Evolutionary conservation across 2,329 filamentous ascomycete species (phyloP).

Genomic region (Epichloe elymi): DNA sequence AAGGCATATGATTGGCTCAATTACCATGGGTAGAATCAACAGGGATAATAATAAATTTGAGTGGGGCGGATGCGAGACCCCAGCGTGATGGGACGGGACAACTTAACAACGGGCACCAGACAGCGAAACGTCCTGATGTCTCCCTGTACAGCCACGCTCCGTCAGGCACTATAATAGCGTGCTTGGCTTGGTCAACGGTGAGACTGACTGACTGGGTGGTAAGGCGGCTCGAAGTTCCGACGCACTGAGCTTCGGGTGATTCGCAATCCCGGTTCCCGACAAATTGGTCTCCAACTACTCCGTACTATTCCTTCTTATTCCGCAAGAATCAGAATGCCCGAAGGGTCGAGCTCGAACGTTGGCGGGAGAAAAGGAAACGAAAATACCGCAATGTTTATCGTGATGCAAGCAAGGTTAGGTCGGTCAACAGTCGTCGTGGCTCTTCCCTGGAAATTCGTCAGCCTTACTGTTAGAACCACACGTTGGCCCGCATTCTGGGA

Average conservation of each 20-base stretch:
- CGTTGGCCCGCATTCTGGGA: neutral
- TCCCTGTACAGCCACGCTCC: neutral
- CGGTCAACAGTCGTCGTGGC: constrained; percentile 3
- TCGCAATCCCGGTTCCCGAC: neutral
- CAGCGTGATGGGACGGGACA: no score
- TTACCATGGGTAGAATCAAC: no score
- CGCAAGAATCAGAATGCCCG: neutral
- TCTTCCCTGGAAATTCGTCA: constrained; percentile 9
- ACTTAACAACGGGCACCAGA: no score
- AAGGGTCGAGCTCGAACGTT: no score
- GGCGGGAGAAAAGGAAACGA: no score
- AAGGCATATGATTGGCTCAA: no score
- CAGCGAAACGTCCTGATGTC: no score
- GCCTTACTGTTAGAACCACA: constrained; percentile 6
- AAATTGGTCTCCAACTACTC: neutral
- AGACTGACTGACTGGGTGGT: neutral
- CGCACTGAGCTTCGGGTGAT: neutral
- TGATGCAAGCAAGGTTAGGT: neutral
- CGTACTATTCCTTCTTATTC: neutral
- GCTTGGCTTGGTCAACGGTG: no score
- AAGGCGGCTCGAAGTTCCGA: neutral
- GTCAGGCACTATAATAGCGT: neutral
- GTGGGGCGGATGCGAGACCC: no score
- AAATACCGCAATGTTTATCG: neutral
- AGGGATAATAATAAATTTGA: no score